Evolutionary conservation across 306 rosid species (phyloP), one percentile per base, ranked within the genome.

Genomic region (Prinsepia uniflora): DNA sequence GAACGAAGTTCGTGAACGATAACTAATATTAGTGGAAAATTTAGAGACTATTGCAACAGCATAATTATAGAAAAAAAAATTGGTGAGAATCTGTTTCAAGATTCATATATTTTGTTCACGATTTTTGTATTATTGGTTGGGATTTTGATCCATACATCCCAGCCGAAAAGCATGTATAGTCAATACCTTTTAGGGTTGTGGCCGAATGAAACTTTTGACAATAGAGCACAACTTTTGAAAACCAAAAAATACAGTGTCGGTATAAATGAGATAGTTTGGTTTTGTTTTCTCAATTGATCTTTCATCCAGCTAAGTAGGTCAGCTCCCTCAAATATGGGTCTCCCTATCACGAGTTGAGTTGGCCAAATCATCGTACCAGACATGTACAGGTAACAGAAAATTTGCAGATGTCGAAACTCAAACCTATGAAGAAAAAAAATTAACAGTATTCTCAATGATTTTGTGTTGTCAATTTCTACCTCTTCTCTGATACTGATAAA

Each of bases 401-500:
- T n/a, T n/a, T 40, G 39, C 72, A 53, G 40, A 52, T 40, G 46
- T 68, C 68, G 60, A 61, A 15, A 22, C 44, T 20, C 48, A 34
- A 56, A 69, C n/a, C 46, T 62, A 12, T 68, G 48, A 43, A 15
- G 2, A n/a, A n/a, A n/a, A n/a, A n/a, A n/a, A n/a, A n/a, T 79
- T 63, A 75, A 42, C 76, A 50, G n/a, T 60, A 13, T 60, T 50
- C 77, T 77, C 76, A 22, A 19, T 63, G 66, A 52, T 45, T n/a
- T 2, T 64, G 22, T 64, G 69, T 76, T 75, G 83, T 86, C 78
- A 58, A 73, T 22, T 72, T 24, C 68, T 63, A 36, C 80, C 80
- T 71, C 73, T 80, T 78, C 75, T 60, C 47, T 77, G 75, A 66
- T 79, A 76, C 71, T 34, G 76, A 76, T 76, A 85, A 81, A 88